Evolutionary conservation across 208 protist genomes (phyloP).

Genomic region (Wallacemonas collosoma): DNA sequence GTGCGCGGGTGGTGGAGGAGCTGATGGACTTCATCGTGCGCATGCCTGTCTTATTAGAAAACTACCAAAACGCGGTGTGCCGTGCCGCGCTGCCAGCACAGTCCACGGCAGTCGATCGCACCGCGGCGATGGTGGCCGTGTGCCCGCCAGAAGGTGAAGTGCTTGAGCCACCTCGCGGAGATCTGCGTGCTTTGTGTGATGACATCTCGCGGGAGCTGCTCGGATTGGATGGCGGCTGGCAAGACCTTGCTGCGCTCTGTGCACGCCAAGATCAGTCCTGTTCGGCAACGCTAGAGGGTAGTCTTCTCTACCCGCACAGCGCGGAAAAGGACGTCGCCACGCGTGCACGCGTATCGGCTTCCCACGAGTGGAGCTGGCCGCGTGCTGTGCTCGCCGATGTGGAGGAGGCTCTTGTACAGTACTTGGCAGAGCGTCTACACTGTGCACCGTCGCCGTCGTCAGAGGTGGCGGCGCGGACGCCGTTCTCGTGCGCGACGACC

Average conservation of each 20-base stretch:
- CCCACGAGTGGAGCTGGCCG: neutral
- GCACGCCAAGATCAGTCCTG: neutral
- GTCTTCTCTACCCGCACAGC: too few species aligned
- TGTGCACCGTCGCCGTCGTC: neutral
- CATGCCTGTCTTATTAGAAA: conserved; percentile 17
- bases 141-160: conserved; percentile 6
- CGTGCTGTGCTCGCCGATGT: conserved; percentile 3
- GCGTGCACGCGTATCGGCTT: too few species aligned
- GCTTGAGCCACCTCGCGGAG: conserved; percentile 11
- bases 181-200: conserved; percentile 34
- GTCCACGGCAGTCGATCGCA: neutral
- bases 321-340: too few species aligned
- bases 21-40: conserved; percentile 11
- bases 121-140: neutral
- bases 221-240: conserved; percentile 51
- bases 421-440: conserved; percentile 3
- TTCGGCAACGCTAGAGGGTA: too few species aligned
- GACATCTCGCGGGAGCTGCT: conserved; percentile 47
- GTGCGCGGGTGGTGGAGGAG: conserved; percentile 8
- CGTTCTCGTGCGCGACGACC: neutral
- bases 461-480: neutral
- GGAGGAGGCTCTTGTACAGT: conserved; percentile 3
- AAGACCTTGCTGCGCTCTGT: conserved; percentile 21
- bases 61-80: neutral
- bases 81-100: neutral